These are phyloP conservation scores for Boletus vinaceobasis DNA, from an alignment of 768 basidiomycete genomes.

Conservation along the genomic window DNA sequence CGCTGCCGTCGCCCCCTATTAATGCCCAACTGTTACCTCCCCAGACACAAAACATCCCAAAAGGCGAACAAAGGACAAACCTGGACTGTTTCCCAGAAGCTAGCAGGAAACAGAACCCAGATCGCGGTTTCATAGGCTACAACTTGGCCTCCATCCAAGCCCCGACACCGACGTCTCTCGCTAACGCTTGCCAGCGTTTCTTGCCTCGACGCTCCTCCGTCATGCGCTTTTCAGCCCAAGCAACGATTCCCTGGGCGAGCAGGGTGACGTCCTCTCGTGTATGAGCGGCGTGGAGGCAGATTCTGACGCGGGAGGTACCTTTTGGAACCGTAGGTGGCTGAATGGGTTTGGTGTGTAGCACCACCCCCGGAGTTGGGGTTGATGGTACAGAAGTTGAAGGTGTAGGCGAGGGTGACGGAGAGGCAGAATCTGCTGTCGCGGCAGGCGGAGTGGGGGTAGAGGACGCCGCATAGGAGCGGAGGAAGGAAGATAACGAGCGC, in stretches of 20 bases:
- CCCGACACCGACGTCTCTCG: conserved; percentile 12
- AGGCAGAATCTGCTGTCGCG: neutral
- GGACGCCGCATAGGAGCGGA: conserved; percentile 30
- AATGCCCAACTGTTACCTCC: neutral
- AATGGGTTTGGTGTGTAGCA: conserved; percentile 72
- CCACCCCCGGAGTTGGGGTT: conserved; percentile 19
- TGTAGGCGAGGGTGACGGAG: neutral
- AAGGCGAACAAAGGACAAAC: neutral
- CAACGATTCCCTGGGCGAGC: conserved; percentile 50
- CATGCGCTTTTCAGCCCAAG: conserved; percentile 26
- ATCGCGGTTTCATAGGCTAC: neutral
- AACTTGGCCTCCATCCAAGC: conserved; percentile 32
- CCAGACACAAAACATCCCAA: neutral
- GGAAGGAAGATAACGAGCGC: conserved; percentile 68
- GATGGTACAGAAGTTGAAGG: neutral
- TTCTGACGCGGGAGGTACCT: conserved; percentile 77
- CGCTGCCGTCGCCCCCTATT: neutral
- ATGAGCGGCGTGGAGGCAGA: conserved; percentile 86
- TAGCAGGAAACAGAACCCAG: neutral
- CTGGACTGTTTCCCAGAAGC: too few relatives aligned
- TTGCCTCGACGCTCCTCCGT: conserved; percentile 2
- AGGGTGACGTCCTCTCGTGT: conserved; percentile 57
- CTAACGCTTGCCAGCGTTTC: conserved; percentile 13
- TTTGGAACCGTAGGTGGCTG: conserved; percentile 88
- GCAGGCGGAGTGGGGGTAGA: neutral